These are phyloP conservation scores for Glaciozyma antarctica DNA, from an alignment of 768 basidiomycete genomes.

Conservation along the genomic window DNA sequence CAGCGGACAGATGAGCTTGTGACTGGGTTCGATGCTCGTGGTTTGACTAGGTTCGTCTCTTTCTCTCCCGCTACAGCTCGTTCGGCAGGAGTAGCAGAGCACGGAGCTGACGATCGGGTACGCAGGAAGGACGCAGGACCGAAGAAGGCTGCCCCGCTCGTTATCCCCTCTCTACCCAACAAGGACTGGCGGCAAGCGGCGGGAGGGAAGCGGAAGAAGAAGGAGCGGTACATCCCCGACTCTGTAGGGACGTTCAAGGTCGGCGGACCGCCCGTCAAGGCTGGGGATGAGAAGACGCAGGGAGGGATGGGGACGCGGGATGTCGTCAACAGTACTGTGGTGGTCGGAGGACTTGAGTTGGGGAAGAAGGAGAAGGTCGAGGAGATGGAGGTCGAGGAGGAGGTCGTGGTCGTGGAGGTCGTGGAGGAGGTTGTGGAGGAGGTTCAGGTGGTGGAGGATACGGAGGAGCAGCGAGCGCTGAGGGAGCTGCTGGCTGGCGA, in stretches of 20 bases:
- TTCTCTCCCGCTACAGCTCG: not conserved
- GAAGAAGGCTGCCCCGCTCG: slow-evolving; percentile 47
- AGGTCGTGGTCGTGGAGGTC: slow-evolving; percentile 30
- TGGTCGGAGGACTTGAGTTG: slow-evolving; percentile 56
- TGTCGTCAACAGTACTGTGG: slow-evolving; percentile 63
- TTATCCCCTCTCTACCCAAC: slow-evolving; percentile 79
- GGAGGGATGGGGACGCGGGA: slow-evolving; percentile 71
- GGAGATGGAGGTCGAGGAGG: slow-evolving; percentile 24
- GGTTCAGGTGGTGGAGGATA: slow-evolving; percentile 44
- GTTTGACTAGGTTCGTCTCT: slow-evolving; percentile 15
- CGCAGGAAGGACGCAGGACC: slow-evolving; percentile 15
- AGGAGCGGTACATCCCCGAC: slow-evolving; percentile 55
- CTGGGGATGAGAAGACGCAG: slow-evolving; percentile 49
- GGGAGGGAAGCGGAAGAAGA: slow-evolving; percentile 36
- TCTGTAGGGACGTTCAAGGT: slow-evolving; percentile 38
- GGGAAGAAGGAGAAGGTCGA: slow-evolving; percentile 39
- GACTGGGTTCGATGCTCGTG: slow-evolving; percentile 11
- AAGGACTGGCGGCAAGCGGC: slow-evolving; percentile 81
- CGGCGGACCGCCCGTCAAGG: slow-evolving; percentile 37
- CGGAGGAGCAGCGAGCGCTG: slow-evolving; percentile 62
- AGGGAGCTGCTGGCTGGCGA: slow-evolving; percentile 61
- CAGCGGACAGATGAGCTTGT: not conserved
- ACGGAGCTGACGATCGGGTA: not conserved
- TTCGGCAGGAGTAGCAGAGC: fast-evolving
- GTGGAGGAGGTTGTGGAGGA: slow-evolving; percentile 39